phyloP scores from a whole-genome alignment of 2,329 filamentous ascomycete genomes.

The Claviceps cyperi region DNA sequence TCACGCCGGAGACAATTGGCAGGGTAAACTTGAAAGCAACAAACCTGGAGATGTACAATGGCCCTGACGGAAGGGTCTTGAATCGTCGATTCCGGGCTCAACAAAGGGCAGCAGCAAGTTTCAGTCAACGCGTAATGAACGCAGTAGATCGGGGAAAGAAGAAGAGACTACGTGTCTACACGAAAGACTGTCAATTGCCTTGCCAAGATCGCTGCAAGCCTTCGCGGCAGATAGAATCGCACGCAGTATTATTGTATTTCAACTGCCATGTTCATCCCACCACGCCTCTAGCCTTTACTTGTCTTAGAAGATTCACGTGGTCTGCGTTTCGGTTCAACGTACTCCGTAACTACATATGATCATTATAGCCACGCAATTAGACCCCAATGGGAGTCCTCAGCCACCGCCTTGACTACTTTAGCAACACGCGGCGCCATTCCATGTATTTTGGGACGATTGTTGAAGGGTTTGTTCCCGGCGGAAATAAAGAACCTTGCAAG shows the following conservation, averaged over 20 bases:
- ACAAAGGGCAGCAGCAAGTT: neutral
- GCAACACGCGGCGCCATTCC: neutral
- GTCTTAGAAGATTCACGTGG: no score
- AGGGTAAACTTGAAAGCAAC: neutral
- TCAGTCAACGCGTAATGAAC: neutral
- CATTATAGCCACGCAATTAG: no score
- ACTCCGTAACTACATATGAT: no score
- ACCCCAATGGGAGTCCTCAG: neutral
- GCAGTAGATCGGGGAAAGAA: neutral
- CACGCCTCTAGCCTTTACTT: neutral
- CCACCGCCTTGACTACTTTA: neutral
- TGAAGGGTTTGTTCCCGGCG: neutral
- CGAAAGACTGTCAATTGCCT: neutral
- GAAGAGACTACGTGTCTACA: neutral
- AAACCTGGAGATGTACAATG: neutral
- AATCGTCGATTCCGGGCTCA: neutral
- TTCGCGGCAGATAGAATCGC: neutral
- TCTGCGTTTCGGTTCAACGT: no score
- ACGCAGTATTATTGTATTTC: neutral
- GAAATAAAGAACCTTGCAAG: neutral
- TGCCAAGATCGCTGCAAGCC: neutral
- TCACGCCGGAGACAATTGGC: neutral
- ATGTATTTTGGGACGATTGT: neutral
- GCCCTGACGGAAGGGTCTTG: neutral
- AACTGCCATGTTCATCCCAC: neutral